Percentiles rank a stretch among this genome's conserved stretches.
Conservation (phyloP, 352 stramenopile species). For the Elongisporangium senticosum region DNA sequence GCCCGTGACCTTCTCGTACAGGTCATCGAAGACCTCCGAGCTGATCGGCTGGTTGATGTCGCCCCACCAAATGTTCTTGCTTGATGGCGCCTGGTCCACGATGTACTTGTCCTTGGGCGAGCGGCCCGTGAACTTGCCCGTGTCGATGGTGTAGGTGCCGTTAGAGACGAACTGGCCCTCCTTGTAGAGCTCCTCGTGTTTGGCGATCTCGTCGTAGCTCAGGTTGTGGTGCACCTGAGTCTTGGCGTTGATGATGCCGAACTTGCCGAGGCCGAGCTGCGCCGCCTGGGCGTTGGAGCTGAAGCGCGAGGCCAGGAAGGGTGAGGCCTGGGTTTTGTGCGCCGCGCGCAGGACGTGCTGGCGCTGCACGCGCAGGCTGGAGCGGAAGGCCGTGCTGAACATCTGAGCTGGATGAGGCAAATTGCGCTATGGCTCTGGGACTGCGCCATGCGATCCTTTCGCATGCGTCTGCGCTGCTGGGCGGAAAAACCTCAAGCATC, state of each 20-base stretch:
- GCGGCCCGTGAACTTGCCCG: constrained; percentile 97
- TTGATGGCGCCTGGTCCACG: constrained; percentile 90
- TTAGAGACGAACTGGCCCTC: constrained; percentile 89
- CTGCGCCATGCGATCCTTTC: background rate
- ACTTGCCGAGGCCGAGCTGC: constrained; percentile 72
- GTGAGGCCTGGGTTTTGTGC: constrained; percentile 16
- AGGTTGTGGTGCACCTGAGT: constrained; percentile 94
- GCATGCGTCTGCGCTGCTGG: background rate
- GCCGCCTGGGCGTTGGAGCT: constrained; percentile 37
- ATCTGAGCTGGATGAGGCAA: constrained; percentile 28
- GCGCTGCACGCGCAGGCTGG: constrained; percentile 53
- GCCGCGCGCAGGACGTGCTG: constrained; percentile 28
- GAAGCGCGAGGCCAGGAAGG: constrained; percentile 26
- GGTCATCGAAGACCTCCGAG: constrained; percentile 92
- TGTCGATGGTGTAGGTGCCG: constrained; percentile 96
- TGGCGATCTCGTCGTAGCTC: constrained; percentile 93
- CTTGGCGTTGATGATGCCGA: constrained; percentile 88
- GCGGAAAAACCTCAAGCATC: background rate
- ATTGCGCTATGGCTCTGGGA: constrained; percentile 29
- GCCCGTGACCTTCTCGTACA: constrained; percentile 92
- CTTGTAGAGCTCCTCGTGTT: constrained; percentile 93
- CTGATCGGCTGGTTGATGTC: constrained; percentile 94
- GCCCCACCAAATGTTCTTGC: constrained; percentile 96
- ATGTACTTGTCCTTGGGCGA: constrained; percentile 99
- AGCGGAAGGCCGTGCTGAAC: constrained; percentile 53